phyloP scores from a whole-genome alignment of 768 basidiomycete species.

The Termitomyces sp. region DNA sequence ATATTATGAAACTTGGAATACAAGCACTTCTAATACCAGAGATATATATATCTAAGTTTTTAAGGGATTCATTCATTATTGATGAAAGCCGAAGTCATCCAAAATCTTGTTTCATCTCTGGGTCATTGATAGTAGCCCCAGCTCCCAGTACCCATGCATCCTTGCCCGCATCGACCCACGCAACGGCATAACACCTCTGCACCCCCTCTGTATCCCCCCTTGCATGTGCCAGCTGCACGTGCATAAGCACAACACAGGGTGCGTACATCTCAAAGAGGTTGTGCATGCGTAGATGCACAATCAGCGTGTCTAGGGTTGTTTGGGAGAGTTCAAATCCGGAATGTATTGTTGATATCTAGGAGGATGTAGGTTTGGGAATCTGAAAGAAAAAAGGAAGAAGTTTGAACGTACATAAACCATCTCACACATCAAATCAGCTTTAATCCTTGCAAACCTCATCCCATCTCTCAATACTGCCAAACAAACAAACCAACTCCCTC shows the following conservation, averaged over 20 bases:
- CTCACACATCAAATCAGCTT: slow-evolving; percentile 71
- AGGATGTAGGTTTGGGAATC: not conserved
- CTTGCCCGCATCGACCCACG: slow-evolving; percentile 36
- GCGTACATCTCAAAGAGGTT: slow-evolving; percentile 54
- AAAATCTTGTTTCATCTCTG: not conserved
- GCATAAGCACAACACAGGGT: slow-evolving; percentile 61
- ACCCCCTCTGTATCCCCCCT: slow-evolving; percentile 52
- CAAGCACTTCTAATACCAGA: not conserved
- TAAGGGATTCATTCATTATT: not conserved
- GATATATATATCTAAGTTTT: no score
- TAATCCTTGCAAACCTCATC: slow-evolving; percentile 45
- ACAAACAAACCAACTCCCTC: slow-evolving; percentile 28
- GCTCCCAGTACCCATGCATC: slow-evolving; percentile 41
- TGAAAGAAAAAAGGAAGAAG: not conserved
- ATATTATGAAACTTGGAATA: not conserved
- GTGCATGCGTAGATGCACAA: slow-evolving; percentile 60
- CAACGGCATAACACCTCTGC: slow-evolving; percentile 58
- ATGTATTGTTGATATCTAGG: slow-evolving; percentile 61
- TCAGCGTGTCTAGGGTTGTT: slow-evolving; percentile 43
- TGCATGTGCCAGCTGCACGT: slow-evolving; percentile 75
- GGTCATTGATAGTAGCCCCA: no score
- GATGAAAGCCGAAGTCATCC: not conserved
- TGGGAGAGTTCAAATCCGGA: slow-evolving; percentile 67
- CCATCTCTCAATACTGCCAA: no score
- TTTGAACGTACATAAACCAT: slow-evolving; percentile 53